Evolutionary conservation across 768 basidiomycete species (phyloP), one percentile per base, ranked within the genome.

Genomic region (Pulveroboletus sp.): DNA sequence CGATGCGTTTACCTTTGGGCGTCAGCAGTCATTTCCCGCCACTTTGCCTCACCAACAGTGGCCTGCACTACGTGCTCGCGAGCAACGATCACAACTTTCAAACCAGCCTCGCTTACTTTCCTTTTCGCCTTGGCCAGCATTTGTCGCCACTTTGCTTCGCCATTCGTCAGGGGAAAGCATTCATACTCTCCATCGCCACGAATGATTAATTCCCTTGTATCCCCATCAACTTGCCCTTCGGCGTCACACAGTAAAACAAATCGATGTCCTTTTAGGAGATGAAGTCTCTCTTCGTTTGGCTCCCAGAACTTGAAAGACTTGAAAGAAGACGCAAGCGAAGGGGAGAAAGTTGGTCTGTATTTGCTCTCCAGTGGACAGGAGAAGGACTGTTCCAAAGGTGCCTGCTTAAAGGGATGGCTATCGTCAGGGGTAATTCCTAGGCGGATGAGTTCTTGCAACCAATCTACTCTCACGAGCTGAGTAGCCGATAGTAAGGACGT

Each of bases 161-260:
- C 83, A 1, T 62, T 64, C 33, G 71, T 69, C 7, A 83, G 71
- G 41, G 81, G 76, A 50, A 87, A 83, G 32, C 70, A 74, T 57
- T 89, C 86, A 42, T 81, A 75, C n/a, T 76, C 72, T 0, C 79
- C 87, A 14, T 76, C 78, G 0, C 80, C 86, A 31, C 78, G 68
- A 43, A 69, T 69, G 43, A 88, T 71, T 38, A 86, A 61, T 14
- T 81, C 81, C 48, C 74, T 72, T 21, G 81, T 65, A 21, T 79
- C 78, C 6, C 62, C 64, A 17, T 77, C 76, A 0, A 73, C 60
- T 33, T 79, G 74, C n/a, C 76, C 70, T 0, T 71, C 71, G 42
- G 74, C 78, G 56, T 85, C 83, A 2, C 77, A 76, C 6, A 83
- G 68, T 46, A 82, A 80, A 7, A 89, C 59, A 58, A 89, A 87